Conservation (phyloP, 495 filamentous ascomycete species). For the Thermothielavioides terrestris region DNA sequence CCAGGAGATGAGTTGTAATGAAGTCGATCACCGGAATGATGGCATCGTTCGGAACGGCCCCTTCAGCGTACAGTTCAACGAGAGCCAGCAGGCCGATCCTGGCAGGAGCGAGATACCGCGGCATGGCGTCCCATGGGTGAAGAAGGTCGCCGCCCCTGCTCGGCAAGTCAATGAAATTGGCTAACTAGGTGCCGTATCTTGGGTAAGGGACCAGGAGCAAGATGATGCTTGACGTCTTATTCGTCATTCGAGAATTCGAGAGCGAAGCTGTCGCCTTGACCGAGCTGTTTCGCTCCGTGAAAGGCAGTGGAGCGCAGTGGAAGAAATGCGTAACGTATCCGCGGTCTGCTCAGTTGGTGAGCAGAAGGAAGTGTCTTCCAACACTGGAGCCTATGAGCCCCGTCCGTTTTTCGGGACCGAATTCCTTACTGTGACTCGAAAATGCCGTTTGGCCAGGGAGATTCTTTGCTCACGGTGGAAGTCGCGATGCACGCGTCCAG, state of each 20-base stretch:
- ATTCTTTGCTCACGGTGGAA: neutral
- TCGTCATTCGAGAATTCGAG: too few species aligned
- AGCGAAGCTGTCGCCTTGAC: too few species aligned
- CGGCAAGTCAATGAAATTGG: neutral
- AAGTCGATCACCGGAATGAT: slow-evolving; percentile 82
- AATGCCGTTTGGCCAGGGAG: neutral
- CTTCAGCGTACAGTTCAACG: slow-evolving; percentile 69
- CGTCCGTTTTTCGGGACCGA: too few species aligned
- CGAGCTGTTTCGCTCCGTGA: too few species aligned
- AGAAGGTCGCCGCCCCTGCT: neutral
- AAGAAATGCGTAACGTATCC: too few species aligned
- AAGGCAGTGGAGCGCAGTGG: too few species aligned
- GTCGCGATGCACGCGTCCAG: neutral
- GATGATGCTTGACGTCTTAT: too few species aligned
- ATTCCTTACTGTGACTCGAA: too few species aligned
- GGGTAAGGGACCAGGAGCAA: too few species aligned
- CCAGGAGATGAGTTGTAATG: slow-evolving; percentile 63
- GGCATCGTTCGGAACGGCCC: slow-evolving; percentile 61
- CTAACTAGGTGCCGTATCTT: neutral
- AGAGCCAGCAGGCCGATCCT: slow-evolving; percentile 77
- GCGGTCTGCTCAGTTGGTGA: too few species aligned
- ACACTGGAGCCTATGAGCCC: too few species aligned
- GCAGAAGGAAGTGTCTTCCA: too few species aligned
- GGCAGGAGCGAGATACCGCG: slow-evolving; percentile 74
- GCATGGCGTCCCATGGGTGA: slow-evolving; percentile 39